Evolutionary conservation across 371 early-diverging fungal species (phyloP), one percentile per base, ranked within the genome.

Genomic region (Blastocladiella emersonii): DNA sequence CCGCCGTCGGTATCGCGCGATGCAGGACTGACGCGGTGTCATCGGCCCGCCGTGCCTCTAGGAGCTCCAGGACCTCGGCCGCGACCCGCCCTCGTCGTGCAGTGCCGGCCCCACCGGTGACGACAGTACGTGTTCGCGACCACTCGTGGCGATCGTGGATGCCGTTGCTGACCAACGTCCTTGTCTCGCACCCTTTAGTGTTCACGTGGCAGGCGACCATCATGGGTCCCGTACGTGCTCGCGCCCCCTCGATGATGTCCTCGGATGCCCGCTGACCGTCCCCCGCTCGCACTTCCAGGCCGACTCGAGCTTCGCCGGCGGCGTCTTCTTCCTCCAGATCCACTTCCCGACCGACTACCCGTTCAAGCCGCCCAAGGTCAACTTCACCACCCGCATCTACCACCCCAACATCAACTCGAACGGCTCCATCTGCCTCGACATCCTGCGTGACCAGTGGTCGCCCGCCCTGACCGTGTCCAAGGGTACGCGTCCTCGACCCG

Each of bases 161-260:
- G 39, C 15, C n/a, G n/a, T n/a, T n/a, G n/a, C n/a, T n/a, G n/a
- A n/a, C n/a, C n/a, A 37, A 8, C 34, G 23, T 32, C 51, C 8
- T n/a, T n/a, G n/a, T n/a, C n/a, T n/a, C n/a, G n/a, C n/a, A n/a
- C 21, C 1, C 15, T n/a, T 8, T 34, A 49, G 34, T 84, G 65
- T 83, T 87, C 77, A 91, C 92, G 78, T 93, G 93, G 92, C 92
- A 92, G 74, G 95, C 95, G 35, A 93, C 94, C 61, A 93, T 95
- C 70, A 91, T 95, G 89, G 95, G 93, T 62, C 93, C 95, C 57
- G 89, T 89, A 83, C 78, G 86, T 84, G 36, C n/a, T n/a, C n/a
- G n/a, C n/a, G n/a, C n/a, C n/a, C n/a, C n/a, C n/a, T n/a, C n/a
- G n/a, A n/a, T n/a, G n/a, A n/a, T n/a, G n/a, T n/a, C n/a, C n/a